Percentiles rank a stretch among this genome's conserved stretches.
Conservation (phyloP, 1,284 basidiomycete species). For the Cryptococcus wingfieldii region DNA sequence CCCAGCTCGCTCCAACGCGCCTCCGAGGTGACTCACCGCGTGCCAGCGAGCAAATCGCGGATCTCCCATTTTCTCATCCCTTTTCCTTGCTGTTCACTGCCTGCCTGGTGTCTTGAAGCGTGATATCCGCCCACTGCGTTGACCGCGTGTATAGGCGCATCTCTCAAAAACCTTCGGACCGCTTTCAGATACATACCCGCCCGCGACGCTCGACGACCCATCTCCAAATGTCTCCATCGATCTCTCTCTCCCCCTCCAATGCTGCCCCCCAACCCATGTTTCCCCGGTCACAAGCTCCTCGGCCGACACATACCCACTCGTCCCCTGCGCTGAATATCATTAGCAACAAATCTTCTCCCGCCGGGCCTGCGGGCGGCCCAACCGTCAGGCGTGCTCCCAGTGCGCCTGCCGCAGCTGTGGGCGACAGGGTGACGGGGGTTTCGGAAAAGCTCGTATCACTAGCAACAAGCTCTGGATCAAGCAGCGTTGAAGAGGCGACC, state of each 20-base stretch:
- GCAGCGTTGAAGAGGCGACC: neutral
- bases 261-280: conserved; percentile 16
- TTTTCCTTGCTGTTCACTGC: neutral
- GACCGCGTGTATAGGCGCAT: too few species aligned
- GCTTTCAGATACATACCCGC: too few species aligned
- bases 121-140: neutral
- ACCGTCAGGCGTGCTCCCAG: conserved; percentile 11
- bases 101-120: too few species aligned
- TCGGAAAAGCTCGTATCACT: neutral
- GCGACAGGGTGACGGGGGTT: neutral
- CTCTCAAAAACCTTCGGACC: too few species aligned
- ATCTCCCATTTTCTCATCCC: neutral
- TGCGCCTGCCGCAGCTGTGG: conserved; percentile 4
- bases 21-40: too few species aligned
- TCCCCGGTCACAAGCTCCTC: conserved; percentile 22
- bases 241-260: neutral
- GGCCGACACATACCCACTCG: conserved; percentile 13
- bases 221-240: conserved; percentile 7
- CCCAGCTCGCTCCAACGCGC: too few species aligned
- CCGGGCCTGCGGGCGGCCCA: neutral
- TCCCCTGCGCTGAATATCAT: conserved; percentile 12
- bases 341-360: conserved; percentile 16
- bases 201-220: neutral
- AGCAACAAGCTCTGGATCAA: neutral
- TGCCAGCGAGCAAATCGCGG: too few species aligned